Evolutionary conservation across 2,329 filamentous ascomycete genomes (phyloP), one percentile per base, ranked within the genome.

Genomic region (Diaporthe helianthi): DNA sequence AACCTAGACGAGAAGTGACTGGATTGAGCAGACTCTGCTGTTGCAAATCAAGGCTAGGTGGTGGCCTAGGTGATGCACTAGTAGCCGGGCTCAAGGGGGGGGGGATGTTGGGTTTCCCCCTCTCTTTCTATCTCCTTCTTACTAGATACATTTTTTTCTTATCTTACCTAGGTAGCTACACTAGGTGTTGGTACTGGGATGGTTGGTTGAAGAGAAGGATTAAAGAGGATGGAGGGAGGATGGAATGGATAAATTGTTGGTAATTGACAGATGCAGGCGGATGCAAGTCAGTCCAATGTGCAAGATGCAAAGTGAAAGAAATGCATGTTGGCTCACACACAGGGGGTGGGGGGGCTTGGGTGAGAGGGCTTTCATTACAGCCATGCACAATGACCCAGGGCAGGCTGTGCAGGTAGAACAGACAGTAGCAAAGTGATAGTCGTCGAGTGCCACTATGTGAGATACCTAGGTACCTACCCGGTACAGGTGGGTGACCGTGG

Each of bases 11-110:
- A 36, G 44, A 49, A n/a, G n/a, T n/a, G n/a, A n/a, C n/a, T n/a
- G n/a, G n/a, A n/a, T n/a, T n/a, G n/a, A n/a, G n/a, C n/a, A n/a
- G 58, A 63, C 58, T 49, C 58, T 61, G 31, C 44, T 61, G 58
- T 33, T 61, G 41, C 58, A 24, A 26, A 60, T 60, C 38, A 26
- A 46, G 55, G 26, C 19, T 61, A 26, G 58, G n/a, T 22, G 58
- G 19, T 6, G 58, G 41, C 26, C 38, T 61, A 47, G 58, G n/a
- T 61, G 58, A 61, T 61, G 47, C 58, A 61, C 55, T 47, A 61
- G 58, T 61, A 60, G 24, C 19, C 15, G 19, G n/a, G n/a, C n/a
- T n/a, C n/a, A 19, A 19, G 19, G 26, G 26, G 19, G 26, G 6
- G 19, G 26, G 26, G 19, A 19, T 3, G 17, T 33, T 17, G 5